Evolutionary conservation across 2,329 filamentous ascomycete species (phyloP).

Genomic region (Biscogniauxia mediterranea): DNA sequence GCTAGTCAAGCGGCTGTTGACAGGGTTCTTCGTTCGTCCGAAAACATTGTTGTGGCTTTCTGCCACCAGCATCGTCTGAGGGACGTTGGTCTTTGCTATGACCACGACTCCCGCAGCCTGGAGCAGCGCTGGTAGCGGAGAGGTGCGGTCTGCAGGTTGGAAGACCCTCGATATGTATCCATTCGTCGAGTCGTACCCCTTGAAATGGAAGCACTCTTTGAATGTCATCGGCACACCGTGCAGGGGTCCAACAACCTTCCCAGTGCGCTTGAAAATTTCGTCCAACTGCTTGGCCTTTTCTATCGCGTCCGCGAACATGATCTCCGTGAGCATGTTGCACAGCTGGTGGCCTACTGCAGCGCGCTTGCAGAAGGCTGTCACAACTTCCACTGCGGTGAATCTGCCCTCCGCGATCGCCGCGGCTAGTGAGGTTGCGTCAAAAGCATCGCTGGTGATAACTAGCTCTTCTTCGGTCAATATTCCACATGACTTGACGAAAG

Average conservation of each 20-base stretch:
- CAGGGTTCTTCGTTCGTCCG: conserved; percentile 60
- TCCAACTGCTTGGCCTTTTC: conserved; percentile 40
- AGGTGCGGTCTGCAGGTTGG: conserved; percentile 23
- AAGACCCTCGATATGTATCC: conserved; percentile 34
- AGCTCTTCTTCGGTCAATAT: conserved; percentile 19
- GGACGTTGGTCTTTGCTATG: conserved; percentile 49
- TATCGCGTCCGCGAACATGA: conserved; percentile 24
- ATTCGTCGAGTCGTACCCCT: conserved; percentile 24
- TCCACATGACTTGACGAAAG: conserved; percentile 16
- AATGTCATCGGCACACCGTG: conserved; percentile 27
- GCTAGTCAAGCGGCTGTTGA: conserved; percentile 56
- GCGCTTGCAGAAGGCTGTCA: conserved; percentile 47
- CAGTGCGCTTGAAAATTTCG: conserved; percentile 34
- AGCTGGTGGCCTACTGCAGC: conserved; percentile 49
- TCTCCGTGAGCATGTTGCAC: conserved; percentile 30
- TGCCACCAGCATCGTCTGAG: conserved; percentile 53
- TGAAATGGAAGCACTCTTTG: conserved; percentile 28
- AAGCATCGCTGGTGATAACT: conserved; percentile 21
- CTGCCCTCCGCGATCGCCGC: conserved; percentile 19
- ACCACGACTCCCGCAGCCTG: conserved; percentile 39
- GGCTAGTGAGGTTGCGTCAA: conserved; percentile 23
- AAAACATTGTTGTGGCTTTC: conserved; percentile 62
- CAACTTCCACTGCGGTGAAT: conserved; percentile 24
- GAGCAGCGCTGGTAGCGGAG: conserved; percentile 26
- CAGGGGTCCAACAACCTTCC: conserved; percentile 41